A percentile compares a stretch with the other conserved stretches of the same genome.
These are phyloP conservation scores for Vigna trinervia DNA, from an alignment of 306 rosid genomes.

Conservation along the genomic window DNA sequence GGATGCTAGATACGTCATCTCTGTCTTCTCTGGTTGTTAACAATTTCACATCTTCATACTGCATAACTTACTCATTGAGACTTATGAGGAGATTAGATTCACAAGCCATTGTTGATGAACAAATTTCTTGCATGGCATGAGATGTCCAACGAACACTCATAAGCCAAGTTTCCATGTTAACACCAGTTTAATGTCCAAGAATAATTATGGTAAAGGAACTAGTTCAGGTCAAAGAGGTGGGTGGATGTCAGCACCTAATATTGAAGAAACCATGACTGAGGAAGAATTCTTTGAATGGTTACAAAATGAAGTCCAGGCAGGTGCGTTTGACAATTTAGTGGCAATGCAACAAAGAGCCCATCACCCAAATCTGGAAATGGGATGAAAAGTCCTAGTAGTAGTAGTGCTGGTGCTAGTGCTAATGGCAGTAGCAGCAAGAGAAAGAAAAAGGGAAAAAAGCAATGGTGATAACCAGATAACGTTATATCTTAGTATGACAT, in stretches of 20 bases:
- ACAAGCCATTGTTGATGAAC: conserved; percentile 33
- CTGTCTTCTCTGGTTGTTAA: conserved; percentile 15
- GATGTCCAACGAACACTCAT: conserved; percentile 92
- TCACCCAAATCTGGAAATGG: conserved; percentile 62
- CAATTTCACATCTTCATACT: conserved; percentile 13
- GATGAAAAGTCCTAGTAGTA: conserved; percentile 54
- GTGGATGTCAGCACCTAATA: conserved; percentile 62
- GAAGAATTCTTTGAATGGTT: conserved; percentile 95
- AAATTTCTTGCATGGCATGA: conserved; percentile 81
- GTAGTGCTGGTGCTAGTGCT: conserved; percentile 43
- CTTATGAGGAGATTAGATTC: conserved; percentile 31
- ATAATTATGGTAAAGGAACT: conserved; percentile 70
- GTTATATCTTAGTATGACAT: conserved; percentile 35
- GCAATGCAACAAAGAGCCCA: conserved; percentile 66
- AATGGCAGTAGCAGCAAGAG: conserved; percentile 55
- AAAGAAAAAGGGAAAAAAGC: conserved; percentile 89
- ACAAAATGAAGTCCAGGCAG: conserved; percentile 80
- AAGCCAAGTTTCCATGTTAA: conserved; percentile 97
- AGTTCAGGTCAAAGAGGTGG: conserved; percentile 81
- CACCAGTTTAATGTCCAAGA: conserved; percentile 79
- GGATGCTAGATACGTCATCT: background rate
- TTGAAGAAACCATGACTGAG: conserved; percentile 87
- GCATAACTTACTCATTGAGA: conserved; percentile 32
- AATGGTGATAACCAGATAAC: conserved; percentile 57
- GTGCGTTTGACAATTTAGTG: conserved; percentile 66